phyloP scores from a whole-genome alignment of 768 basidiomycete species.

The Termitomyces sp. region DNA sequence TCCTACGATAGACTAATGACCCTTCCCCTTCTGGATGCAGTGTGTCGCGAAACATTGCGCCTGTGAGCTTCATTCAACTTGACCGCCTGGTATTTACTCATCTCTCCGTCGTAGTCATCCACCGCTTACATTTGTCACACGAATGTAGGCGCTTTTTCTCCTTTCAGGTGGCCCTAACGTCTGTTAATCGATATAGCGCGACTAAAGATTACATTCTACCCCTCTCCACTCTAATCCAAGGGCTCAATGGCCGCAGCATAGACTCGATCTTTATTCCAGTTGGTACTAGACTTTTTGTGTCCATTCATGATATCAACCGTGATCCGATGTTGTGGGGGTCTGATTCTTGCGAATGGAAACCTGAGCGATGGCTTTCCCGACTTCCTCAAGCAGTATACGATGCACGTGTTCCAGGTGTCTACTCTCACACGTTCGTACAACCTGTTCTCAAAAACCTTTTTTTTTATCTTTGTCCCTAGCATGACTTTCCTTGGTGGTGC shows the following conservation, averaged over 20 bases:
- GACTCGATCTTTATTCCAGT: conserved; percentile 32
- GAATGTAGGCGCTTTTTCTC: conserved; percentile 10
- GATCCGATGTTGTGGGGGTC: conserved; percentile 40
- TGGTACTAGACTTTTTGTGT: conserved; percentile 32
- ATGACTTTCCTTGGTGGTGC: conserved; percentile 42
- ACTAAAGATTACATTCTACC: conserved; percentile 35
- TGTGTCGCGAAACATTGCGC: conserved; percentile 35
- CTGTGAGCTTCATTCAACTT: conserved; percentile 20
- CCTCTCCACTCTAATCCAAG: conserved; percentile 31
- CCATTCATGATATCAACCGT: conserved; percentile 32
- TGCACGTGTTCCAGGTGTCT: conserved; percentile 39
- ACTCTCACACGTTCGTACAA: conserved; percentile 32
- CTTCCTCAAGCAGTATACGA: conserved; percentile 30
- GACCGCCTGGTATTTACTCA: not conserved
- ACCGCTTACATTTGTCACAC: conserved; percentile 10
- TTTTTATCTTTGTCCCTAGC: conserved; percentile 14
- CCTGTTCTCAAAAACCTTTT: not conserved
- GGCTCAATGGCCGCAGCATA: conserved; percentile 30
- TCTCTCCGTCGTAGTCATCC: conserved; percentile 8
- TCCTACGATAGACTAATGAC: conserved; percentile 31
- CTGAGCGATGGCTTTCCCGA: conserved; percentile 41
- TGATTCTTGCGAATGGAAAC: conserved; percentile 46
- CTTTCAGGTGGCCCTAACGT: not conserved
- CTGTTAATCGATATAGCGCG: conserved; percentile 19
- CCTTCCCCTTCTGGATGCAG: conserved; percentile 32